Percentiles rank a stretch among this genome's conserved stretches.
Evolutionary conservation across 2,329 filamentous ascomycete genomes (phyloP).

Genomic region (Diaporthe vaccinii): DNA sequence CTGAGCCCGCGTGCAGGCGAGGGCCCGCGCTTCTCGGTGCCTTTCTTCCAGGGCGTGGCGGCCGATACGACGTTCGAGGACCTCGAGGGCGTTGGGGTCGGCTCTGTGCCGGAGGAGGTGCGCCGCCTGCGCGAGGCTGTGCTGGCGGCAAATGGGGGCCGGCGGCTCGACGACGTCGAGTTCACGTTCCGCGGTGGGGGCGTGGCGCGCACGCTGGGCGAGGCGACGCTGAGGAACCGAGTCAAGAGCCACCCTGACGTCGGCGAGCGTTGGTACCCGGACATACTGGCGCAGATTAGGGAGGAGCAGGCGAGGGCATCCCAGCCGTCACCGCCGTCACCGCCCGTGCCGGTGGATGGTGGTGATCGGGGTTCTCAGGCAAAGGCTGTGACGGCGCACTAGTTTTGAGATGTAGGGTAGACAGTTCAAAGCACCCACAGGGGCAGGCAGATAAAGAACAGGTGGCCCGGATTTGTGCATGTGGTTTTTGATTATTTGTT

Average conservation of each 20-base stretch:
- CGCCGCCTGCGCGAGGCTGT: slow-evolving; percentile 72
- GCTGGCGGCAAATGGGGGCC: slow-evolving; percentile 67
- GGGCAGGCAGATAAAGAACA: not conserved
- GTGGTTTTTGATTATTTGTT: slow-evolving; percentile 23
- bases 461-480: slow-evolving; percentile 6
- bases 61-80: slow-evolving; percentile 85
- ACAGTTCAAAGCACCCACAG: not conserved
- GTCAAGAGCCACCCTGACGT: slow-evolving; percentile 92
- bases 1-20: slow-evolving; percentile 78
- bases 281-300: slow-evolving; percentile 69
- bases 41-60: slow-evolving; percentile 90
- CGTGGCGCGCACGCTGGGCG: slow-evolving; percentile 77
- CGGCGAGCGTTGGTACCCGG: slow-evolving; percentile 83
- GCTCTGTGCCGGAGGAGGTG: slow-evolving; percentile 71
- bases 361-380: slow-evolving; percentile 43
- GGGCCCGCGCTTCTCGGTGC: slow-evolving; percentile 83
- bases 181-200: slow-evolving; percentile 84
- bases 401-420: slow-evolving; percentile 29
- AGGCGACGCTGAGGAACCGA: slow-evolving; percentile 86
- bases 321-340: slow-evolving; percentile 40
- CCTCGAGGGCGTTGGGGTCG: slow-evolving; percentile 73
- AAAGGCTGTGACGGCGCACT: slow-evolving; percentile 57
- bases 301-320: slow-evolving; percentile 66
- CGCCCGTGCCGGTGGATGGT: slow-evolving; percentile 41
- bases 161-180: slow-evolving; percentile 79